These are phyloP conservation scores for Aspergillus awamori DNA, from an alignment of 2,329 filamentous ascomycete species.

Conservation along the genomic window DNA sequence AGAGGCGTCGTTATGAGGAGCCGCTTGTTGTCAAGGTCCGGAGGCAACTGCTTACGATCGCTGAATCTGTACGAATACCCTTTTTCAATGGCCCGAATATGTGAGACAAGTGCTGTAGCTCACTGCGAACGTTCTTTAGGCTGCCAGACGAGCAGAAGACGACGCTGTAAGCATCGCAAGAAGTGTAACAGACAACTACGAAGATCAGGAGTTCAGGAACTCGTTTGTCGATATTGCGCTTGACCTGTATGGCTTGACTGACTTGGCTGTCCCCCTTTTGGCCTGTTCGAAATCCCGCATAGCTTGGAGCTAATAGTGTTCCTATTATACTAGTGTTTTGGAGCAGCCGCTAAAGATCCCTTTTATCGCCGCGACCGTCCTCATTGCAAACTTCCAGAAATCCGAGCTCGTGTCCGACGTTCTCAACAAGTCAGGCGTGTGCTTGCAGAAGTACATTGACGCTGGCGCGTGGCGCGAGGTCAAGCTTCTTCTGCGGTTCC, in stretches of 20 bases:
- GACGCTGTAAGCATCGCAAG: slow-evolving; percentile 75
- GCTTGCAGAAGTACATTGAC: slow-evolving; percentile 68
- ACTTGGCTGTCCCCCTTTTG: slow-evolving; percentile 7
- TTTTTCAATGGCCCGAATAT: slow-evolving; percentile 4
- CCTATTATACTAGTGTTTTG: slow-evolving; percentile 54
- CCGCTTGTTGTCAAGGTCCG: slow-evolving; percentile 72
- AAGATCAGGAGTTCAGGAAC: slow-evolving; percentile 76
- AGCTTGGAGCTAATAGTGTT: slow-evolving; percentile 23
- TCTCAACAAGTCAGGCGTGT: slow-evolving; percentile 63
- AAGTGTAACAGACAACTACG: slow-evolving; percentile 77
- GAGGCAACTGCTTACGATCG: slow-evolving; percentile 76
- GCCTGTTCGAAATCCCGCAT: slow-evolving; percentile 2
- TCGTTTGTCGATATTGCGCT: slow-evolving; percentile 73
- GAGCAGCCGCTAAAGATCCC: slow-evolving; percentile 99
- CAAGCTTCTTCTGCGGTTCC: slow-evolving; percentile 85
- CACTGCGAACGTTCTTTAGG: slow-evolving; percentile 37
- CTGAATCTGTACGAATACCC: slow-evolving; percentile 64
- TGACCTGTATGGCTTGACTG: slow-evolving; percentile 61
- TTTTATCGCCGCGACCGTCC: slow-evolving; percentile 81
- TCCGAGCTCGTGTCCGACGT: slow-evolving; percentile 73
- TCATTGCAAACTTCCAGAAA: slow-evolving; percentile 77
- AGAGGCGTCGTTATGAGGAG: slow-evolving; percentile 73
- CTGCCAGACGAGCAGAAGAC: slow-evolving; percentile 75
- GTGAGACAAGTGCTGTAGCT: slow-evolving; percentile 15
- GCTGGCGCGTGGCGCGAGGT: slow-evolving; percentile 84